Conservation (phyloP, 106 monocot genomes). For the Dioscorea zingiberensis region DNA sequence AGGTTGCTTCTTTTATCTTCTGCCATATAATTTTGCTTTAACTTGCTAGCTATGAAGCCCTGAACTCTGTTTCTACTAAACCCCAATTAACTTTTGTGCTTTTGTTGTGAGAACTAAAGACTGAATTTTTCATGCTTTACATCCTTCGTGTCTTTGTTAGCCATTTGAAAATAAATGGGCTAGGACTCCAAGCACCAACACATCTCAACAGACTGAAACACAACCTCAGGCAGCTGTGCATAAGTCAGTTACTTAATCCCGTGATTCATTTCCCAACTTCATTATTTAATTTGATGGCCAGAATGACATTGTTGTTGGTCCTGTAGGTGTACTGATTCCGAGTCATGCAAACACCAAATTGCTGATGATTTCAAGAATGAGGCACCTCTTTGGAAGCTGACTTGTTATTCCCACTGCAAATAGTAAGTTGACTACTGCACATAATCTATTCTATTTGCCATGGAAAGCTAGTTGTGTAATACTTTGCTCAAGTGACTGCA, state of each 20-base stretch:
- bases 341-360: constrained; percentile 71
- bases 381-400: constrained; percentile 80
- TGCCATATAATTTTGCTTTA: too few relatives aligned
- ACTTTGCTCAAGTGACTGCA: too few relatives aligned
- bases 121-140: neutral
- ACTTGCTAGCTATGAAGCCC: too few relatives aligned
- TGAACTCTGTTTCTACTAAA: too few relatives aligned
- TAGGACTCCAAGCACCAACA: constrained; percentile 25
- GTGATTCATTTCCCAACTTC: too few relatives aligned
- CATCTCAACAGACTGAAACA: constrained; percentile 24
- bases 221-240: constrained; percentile 39
- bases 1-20: constrained; percentile 17
- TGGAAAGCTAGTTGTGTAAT: too few relatives aligned
- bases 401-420: constrained; percentile 81
- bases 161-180: constrained; percentile 82
- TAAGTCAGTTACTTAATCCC: constrained; percentile 34
- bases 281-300: neutral
- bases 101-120: neutral
- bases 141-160: constrained; percentile 11
- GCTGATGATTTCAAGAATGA: constrained; percentile 84
- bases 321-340: constrained; percentile 77
- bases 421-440: constrained; percentile 25
- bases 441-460: too few relatives aligned
- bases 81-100: too few relatives aligned
- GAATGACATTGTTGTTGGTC: neutral